Evolutionary conservation across 768 basidiomycete species (phyloP).

Genomic region (Auricularia heimuer): DNA sequence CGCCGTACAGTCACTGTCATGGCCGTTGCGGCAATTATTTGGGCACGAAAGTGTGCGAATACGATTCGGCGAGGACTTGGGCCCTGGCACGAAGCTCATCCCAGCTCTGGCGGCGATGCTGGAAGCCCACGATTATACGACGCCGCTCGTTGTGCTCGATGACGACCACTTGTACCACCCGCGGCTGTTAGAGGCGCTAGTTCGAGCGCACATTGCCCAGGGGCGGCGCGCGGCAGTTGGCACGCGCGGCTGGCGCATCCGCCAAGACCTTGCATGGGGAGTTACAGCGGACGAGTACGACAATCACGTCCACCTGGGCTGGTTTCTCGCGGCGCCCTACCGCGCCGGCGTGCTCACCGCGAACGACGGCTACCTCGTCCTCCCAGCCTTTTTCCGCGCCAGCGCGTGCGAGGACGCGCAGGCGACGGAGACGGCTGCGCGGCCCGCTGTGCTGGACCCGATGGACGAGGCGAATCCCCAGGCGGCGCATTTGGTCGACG

Average conservation of each 20-base stretch:
- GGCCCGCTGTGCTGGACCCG: not conserved
- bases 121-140: not conserved
- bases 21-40: not conserved
- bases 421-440: not conserved
- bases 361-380: slow-evolving; percentile 2
- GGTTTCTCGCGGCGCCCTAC: not conserved
- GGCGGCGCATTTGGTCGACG: not conserved
- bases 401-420: not conserved
- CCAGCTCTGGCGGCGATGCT: not conserved
- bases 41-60: not conserved
- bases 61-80: not conserved
- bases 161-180: not conserved
- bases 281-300: not conserved
- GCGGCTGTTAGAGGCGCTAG: not conserved
- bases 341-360: not conserved
- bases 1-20: not conserved
- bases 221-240: not conserved
- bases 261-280: not conserved
- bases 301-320: slow-evolving; percentile 1
- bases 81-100: not conserved
- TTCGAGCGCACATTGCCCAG: not conserved
- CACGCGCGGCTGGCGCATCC: not conserved
- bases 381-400: not conserved
- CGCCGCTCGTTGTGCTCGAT: not conserved
- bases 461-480: not conserved